Base-by-base conservation (phyloP, 1,139 yeast species). In the Geotrichum citri-aurantii region DNA sequence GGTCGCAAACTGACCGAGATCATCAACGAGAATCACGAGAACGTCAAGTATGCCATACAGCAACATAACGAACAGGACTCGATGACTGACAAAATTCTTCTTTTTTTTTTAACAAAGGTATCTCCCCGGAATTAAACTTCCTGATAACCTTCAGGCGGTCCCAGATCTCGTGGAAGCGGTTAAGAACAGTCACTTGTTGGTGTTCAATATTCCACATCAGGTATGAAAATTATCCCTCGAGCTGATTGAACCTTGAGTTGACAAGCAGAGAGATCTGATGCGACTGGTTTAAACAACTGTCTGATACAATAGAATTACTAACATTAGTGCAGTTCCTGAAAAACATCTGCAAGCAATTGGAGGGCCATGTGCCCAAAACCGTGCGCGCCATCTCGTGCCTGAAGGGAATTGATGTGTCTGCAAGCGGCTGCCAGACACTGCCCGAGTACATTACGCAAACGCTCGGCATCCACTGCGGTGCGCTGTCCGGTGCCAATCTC, bases 141-240 rank as follows among this genome's bases (percentile, higher is more conserved):
- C 98, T 37, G 76, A 73, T 48, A 92, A 92, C 76, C 79, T 92
- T 68, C 75, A 83, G 57, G 97, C 98, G 19, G 86, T 84, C 67
- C 97, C 98, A 31, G 90, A 88, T 72, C 73, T 92, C 58, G 81
- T 83, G 55, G 82, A 82, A 59, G 82, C 95, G 12, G 95, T 86
- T 52, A 69, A 79, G 66, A 92, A 78, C 61, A 88, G 96, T 50
- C 96, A 92, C 73, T 81, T 92, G 68, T 73, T 92, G 59, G 83
- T 92, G 42, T 91, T 92, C 80, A 92, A 92, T 78, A 84, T 92
- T 64, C 98, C 98, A 33, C 98, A 92, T 75, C 98, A 55, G 44
- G 56, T 47, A 53, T 12, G 51, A 24, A 8, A n/a, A n/a, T n/a
- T n/a, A n/a, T n/a, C n/a, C n/a, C n/a, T n/a, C n/a, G n/a, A n/a